Percentiles rank a stretch among this genome's conserved stretches.
phyloP scores from a whole-genome alignment of 352 stramenopile genomes.

The Phytophthora citrophthora region DNA sequence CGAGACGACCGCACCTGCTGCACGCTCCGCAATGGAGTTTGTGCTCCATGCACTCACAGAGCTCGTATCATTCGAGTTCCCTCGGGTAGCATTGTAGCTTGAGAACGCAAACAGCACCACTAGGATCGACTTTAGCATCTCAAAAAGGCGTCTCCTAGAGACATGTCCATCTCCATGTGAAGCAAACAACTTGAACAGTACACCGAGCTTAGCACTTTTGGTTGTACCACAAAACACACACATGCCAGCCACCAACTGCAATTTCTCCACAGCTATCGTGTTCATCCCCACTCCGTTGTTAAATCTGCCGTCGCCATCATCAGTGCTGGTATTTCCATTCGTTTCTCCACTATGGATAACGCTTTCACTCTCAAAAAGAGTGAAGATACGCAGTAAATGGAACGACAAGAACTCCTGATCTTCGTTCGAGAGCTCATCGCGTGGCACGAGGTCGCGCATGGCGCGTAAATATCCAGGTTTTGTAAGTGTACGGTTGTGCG shows the following conservation, averaged over 20 bases:
- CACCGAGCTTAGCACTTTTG: constrained; percentile 95
- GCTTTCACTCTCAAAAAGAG: constrained; percentile 83
- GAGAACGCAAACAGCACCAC: constrained; percentile 88
- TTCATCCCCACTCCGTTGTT: constrained; percentile 31
- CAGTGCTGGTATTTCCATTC: constrained; percentile 28
- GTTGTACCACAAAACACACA: constrained; percentile 94
- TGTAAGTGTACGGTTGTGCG: constrained; percentile 68
- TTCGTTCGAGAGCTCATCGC: constrained; percentile 77
- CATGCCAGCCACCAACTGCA: constrained; percentile 84
- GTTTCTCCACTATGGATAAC: constrained; percentile 47
- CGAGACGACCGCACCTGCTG: constrained; percentile 91
- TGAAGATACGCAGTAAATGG: constrained; percentile 84
- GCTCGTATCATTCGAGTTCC: constrained; percentile 65
- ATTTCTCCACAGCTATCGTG: constrained; percentile 73
- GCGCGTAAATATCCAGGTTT: constrained; percentile 79
- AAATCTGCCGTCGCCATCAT: constrained; percentile 23
- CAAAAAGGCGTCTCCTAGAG: constrained; percentile 76
- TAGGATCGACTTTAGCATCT: constrained; percentile 83
- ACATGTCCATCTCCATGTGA: constrained; percentile 66
- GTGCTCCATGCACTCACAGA: constrained; percentile 74
- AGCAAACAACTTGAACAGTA: constrained; percentile 87
- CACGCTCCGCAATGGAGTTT: constrained; percentile 81
- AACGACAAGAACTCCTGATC: constrained; percentile 90
- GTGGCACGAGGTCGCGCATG: constrained; percentile 79
- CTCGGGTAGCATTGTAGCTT: constrained; percentile 69